Base-by-base conservation (phyloP, 805 yeast genomes). In the Maudiozyma bulderi region DNA sequence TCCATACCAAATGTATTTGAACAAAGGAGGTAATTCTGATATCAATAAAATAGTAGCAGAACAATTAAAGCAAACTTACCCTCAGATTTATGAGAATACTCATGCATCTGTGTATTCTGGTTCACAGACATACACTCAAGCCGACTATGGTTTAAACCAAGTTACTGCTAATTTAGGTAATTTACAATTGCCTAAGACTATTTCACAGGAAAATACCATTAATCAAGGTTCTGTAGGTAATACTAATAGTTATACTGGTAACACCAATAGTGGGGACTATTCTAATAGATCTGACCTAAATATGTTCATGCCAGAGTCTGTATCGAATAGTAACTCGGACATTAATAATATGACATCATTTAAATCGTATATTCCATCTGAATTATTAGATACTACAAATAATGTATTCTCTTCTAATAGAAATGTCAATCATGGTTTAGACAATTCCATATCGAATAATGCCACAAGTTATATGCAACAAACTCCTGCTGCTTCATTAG, bases 31-130 rank as follows among this genome's bases (percentile, higher is more conserved):
- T 20, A n/a, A 42, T 14, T 30, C 28, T 8, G 40, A 26, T 38
- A 46, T 48, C n/a, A 52, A 50, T 47, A 44, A 54, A 2, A 46
- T 43, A 20, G 49, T 59, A 8, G 47, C 57, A 11, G 49, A 47
- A 29, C 62, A 60, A 46, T 54, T 58, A 34, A 61, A 54, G 38
- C 57, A 58, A 43, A 51, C 59, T 0, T 58, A 59, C 38, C 57
- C 64, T 5, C 62, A 59, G 39, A 34, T 57, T 48, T 55, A 54
- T 35, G 53, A 53, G 30, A 48, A 43, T 40, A 37, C 47, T 26
- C 35, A 40, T 29, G 20, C 41, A 29, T 35, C 9, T 29, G 8
- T 46, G 2, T 33, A 42, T n/a, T 3, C 41, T n/a, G 9, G 13
- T 28, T 40, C 8, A 7, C 42, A 39, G 15, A 20, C 30, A n/a